Evolutionary conservation across 441 rosid genomes (phyloP).

Genomic region (Erodium moschatum): DNA sequence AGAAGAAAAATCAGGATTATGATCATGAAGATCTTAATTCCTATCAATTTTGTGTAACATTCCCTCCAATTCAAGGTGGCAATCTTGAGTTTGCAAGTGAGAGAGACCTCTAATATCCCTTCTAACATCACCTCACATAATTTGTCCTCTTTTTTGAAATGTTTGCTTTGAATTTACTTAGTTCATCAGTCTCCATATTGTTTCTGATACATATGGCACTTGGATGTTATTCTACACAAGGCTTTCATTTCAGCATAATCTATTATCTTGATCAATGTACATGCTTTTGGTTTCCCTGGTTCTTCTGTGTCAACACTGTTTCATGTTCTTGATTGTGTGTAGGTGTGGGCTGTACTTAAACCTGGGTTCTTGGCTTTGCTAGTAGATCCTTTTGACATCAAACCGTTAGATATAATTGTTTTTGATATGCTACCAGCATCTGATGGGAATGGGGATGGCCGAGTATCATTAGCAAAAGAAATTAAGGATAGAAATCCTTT

Average conservation of each 20-base stretch:
- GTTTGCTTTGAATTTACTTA: neutral
- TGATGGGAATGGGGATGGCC: constrained; percentile 71
- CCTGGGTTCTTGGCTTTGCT: constrained; percentile 94
- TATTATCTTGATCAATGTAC: neutral
- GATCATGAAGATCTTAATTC: too few species aligned
- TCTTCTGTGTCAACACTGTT: constrained; percentile 2
- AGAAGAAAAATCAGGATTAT: too few species aligned
- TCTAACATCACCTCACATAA: neutral
- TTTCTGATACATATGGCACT: neutral
- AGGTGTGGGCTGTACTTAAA: constrained; percentile 98
- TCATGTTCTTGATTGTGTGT: constrained; percentile 23
- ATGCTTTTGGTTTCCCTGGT: constrained; percentile 1
- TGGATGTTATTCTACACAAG: neutral
- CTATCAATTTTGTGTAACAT: too few species aligned
- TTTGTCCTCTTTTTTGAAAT: neutral
- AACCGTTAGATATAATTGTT: constrained; percentile 82
- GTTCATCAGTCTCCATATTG: neutral
- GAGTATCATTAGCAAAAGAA: constrained; percentile 72
- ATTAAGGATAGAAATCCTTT: constrained; percentile 87
- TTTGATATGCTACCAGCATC: constrained; percentile 88
- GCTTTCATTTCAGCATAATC: neutral
- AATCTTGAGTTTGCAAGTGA: too few species aligned
- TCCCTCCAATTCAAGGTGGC: too few species aligned
- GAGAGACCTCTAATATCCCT: neutral
- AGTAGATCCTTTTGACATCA: constrained; percentile 74